Evolutionary conservation across 106 monocot species (phyloP), one percentile per base, ranked within the genome.

Genomic region (Dactylorhiza incarnata): DNA sequence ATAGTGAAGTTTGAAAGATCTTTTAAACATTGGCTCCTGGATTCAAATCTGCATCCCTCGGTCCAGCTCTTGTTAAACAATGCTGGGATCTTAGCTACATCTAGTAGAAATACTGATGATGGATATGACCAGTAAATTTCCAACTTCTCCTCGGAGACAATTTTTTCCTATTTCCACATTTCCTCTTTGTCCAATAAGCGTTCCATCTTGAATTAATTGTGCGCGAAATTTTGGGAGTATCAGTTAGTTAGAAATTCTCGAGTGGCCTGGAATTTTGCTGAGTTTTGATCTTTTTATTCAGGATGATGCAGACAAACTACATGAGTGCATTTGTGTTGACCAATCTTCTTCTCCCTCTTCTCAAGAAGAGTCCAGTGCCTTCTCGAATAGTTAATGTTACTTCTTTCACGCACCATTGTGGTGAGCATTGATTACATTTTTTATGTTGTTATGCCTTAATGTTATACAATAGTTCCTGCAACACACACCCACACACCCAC

Each of bases 21-120:
- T 9, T 46, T 97, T 77, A 80, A 89, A n/a, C 82, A 87, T 51
- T 90, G 93, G 89, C 82, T 97, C 68, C 37, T 53, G 25, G 88
- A 89, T 61, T 86, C 81, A 9, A 71, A 78, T 76, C 54, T 86
- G 49, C 86, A 93, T 71, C 87, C 79, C 69, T 91, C 96, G 3
- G 54, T 97, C 62, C 96, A 97, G 80, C 87, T 97, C 13, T 78
- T 94, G 62, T 81, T 97, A 79, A 97, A 97, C 76, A 97, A 97
- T 87, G 93, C 96, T 80, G 96, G 91, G 65, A 91, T 89, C 22
- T 85, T 97, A 72, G 96, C 96, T 23, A 73, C 81, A 49, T 77
- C 88, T 67, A 58, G 11, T 66, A 81, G 91, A 86, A 25, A 78
- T 80, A 89, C 91, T 77, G 68, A 77, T 11, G 96, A 97, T 81